These are phyloP conservation scores for Aspergillus niger DNA, from an alignment of 2,329 filamentous ascomycete species.

Conservation along the genomic window DNA sequence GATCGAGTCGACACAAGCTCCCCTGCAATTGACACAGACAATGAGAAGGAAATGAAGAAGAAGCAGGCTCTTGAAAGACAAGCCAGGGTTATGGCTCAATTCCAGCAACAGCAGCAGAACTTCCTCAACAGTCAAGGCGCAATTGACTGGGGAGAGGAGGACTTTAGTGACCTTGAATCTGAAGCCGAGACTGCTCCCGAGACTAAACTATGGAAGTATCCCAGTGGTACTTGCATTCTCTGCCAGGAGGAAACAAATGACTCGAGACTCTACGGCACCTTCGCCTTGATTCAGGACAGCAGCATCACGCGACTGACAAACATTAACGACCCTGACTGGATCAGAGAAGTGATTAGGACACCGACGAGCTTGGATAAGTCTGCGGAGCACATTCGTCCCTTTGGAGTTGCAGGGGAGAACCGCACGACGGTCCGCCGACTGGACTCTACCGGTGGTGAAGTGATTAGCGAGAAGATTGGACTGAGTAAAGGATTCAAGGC, in stretches of 20 bases:
- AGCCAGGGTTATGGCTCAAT: constrained; percentile 94
- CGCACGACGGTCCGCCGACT: constrained; percentile 74
- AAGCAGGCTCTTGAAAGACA: constrained; percentile 86
- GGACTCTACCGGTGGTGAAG: constrained; percentile 68
- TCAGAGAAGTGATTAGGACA: constrained; percentile 77
- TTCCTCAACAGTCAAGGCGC: constrained; percentile 88
- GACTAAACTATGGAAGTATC: constrained; percentile 84
- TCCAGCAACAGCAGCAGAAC: constrained; percentile 94
- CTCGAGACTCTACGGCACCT: constrained; percentile 84
- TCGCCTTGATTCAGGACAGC: constrained; percentile 85
- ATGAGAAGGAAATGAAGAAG: constrained; percentile 76
- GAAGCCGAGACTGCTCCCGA: constrained; percentile 57
- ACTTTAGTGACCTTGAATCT: constrained; percentile 65
- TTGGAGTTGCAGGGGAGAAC: constrained; percentile 88
- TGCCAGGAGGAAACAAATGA: constrained; percentile 97
- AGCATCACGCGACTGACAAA: constrained; percentile 85
- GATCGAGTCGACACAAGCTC: constrained; percentile 81
- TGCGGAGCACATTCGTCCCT: constrained; percentile 79
- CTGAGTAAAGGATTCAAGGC: constrained; percentile 87
- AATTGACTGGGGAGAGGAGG: constrained; percentile 84
- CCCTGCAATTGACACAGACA: constrained; percentile 66
- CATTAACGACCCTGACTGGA: constrained; percentile 75
- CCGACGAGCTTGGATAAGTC: constrained; percentile 82
- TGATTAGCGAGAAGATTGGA: constrained; percentile 74
- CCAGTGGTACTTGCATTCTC: constrained; percentile 87